Conservation (phyloP, 345 rosid genomes). For the Salix purpurea region DNA sequence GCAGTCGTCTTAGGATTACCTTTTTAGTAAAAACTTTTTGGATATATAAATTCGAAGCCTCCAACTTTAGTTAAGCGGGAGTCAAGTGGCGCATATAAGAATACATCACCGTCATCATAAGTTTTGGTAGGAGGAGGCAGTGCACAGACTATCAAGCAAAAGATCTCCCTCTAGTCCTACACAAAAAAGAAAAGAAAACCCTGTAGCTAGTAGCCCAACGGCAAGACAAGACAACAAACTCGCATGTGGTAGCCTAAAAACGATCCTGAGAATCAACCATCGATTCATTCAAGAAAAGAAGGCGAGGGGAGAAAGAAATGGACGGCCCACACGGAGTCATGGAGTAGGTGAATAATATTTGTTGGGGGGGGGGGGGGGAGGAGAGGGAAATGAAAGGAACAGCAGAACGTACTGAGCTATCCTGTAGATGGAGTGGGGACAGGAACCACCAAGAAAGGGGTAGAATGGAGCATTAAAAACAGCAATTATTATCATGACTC, state of each 20-base stretch:
- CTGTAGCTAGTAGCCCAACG: too few species aligned
- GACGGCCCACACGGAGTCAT: constrained; percentile 2
- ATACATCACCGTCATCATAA: constrained; percentile 1
- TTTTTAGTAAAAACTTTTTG: too few species aligned
- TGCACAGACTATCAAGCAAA: constrained; percentile 16
- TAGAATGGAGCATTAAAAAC: constrained; percentile 40
- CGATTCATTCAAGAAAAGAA: too few species aligned
- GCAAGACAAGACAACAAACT: too few species aligned
- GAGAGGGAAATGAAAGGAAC: not conserved
- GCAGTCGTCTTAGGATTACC: too few species aligned
- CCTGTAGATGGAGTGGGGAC: constrained; percentile 32
- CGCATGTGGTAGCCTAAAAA: too few species aligned
- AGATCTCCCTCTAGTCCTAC: constrained; percentile 6
- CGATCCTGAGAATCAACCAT: too few species aligned
- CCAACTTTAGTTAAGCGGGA: not conserved
- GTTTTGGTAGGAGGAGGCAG: not conserved
- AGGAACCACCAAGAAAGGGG: constrained; percentile 18
- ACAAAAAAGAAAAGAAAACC: too few species aligned
- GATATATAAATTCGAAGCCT: not conserved
- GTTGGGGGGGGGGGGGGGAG: not conserved
- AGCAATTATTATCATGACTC: constrained; percentile 26
- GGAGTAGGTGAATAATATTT: constrained; percentile 17
- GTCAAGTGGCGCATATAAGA: not conserved
- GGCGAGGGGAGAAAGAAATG: not conserved
- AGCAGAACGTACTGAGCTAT: not conserved